Evolutionary conservation across 1,284 basidiomycete genomes (phyloP).

Genomic region (Kalmanozyma brasiliensis): DNA sequence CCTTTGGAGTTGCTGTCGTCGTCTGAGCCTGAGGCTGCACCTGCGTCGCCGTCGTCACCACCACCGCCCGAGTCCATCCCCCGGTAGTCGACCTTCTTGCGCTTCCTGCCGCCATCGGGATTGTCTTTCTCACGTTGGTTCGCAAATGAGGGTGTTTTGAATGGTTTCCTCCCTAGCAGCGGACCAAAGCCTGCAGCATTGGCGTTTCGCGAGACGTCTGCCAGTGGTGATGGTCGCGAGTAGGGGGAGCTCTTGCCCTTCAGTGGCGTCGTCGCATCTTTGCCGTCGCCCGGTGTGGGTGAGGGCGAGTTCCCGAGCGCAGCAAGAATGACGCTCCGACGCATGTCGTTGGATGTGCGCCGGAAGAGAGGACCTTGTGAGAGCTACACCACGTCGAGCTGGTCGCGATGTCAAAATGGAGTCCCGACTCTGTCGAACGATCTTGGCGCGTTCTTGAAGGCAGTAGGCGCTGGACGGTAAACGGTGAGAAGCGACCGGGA

Average conservation of each 20-base stretch:
- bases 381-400: too few relatives aligned
- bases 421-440: too few relatives aligned
- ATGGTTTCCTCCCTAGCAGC: slow-evolving; percentile 59
- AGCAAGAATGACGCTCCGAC: slow-evolving; percentile 41
- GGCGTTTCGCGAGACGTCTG: slow-evolving; percentile 45
- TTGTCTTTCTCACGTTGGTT: slow-evolving; percentile 37
- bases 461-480: too few relatives aligned
- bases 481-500: background rate
- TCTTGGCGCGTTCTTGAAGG: too few relatives aligned
- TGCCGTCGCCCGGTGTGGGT: slow-evolving; percentile 13
- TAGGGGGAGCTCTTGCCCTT: slow-evolving; percentile 22
- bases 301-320: slow-evolving; percentile 37
- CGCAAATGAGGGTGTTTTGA: slow-evolving; percentile 60
- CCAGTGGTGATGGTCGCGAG: slow-evolving; percentile 24
- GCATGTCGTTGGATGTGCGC: slow-evolving; percentile 11
- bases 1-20: slow-evolving; percentile 23
- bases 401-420: too few relatives aligned
- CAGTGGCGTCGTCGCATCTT: slow-evolving; percentile 12
- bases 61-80: slow-evolving; percentile 54
- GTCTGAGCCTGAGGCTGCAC: slow-evolving; percentile 27
- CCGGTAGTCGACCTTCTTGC: slow-evolving; percentile 62
- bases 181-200: slow-evolving; percentile 60
- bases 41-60: slow-evolving; percentile 47
- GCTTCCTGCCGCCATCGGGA: slow-evolving; percentile 48
- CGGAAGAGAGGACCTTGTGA: background rate